Conservation (phyloP, 164 flowering plant genomes). For the Berberis vulgaris region DNA sequence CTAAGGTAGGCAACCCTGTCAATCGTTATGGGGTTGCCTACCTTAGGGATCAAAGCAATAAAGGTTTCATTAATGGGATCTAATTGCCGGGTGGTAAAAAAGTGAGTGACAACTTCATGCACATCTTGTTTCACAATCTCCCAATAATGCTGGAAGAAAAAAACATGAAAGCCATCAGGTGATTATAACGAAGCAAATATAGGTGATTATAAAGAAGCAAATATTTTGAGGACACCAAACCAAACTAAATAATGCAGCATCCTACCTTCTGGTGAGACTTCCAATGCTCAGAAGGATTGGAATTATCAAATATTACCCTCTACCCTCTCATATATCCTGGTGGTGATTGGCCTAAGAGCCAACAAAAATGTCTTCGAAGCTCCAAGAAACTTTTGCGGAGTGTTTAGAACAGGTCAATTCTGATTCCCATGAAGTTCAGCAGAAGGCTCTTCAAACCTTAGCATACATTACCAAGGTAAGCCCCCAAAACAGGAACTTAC, state of each 20-base stretch:
- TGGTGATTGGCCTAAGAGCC: background rate
- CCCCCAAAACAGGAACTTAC: conserved; percentile 37
- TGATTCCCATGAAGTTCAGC: conserved; percentile 25
- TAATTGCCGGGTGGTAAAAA: no score
- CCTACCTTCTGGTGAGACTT: background rate
- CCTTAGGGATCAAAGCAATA: no score
- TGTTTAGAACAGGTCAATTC: conserved; percentile 18
- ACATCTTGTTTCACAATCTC: no score
- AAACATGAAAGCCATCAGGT: no score
- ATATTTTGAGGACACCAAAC: background rate
- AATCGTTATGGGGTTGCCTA: no score
- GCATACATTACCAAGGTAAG: conserved; percentile 47
- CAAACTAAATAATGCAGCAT: background rate
- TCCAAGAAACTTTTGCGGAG: conserved; percentile 5
- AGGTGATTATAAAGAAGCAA: no score
- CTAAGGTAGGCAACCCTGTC: no score
- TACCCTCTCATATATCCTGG: background rate
- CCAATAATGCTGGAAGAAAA: no score
- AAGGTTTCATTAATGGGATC: no score
- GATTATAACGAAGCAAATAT: no score
- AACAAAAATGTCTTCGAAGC: conserved; percentile 6
- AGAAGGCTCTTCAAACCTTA: conserved; percentile 33
- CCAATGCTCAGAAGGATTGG: conserved; percentile 7
- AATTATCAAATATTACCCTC: background rate
- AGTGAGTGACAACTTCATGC: no score